Percentiles rank a stretch among this genome's conserved stretches.
Conservation (phyloP, 805 yeast species). For the Schizosaccharomyces japonicus region DNA sequence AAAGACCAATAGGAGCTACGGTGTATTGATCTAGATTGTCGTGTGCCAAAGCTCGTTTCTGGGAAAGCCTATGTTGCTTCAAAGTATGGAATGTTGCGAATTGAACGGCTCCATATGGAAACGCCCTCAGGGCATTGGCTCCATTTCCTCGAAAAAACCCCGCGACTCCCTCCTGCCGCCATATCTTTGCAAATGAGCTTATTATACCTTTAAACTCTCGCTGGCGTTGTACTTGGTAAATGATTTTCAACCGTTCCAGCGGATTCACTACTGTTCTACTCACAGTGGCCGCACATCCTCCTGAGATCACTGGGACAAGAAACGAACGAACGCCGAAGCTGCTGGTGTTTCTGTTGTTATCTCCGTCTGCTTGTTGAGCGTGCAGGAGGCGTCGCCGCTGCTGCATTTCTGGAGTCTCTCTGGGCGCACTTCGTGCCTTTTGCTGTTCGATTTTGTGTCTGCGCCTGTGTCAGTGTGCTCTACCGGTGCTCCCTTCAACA, state of each 20-base stretch:
- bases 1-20: conserved; percentile 18
- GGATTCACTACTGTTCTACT: conserved; percentile 88
- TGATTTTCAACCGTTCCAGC: conserved; percentile 76
- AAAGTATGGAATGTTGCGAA: conserved; percentile 52
- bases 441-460: too few relatives aligned
- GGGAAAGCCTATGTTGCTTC: too few relatives aligned
- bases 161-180: conserved; percentile 71
- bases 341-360: too few relatives aligned
- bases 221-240: conserved; percentile 54
- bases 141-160: conserved; percentile 85
- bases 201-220: conserved; percentile 42
- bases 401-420: too few relatives aligned
- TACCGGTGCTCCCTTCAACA: too few relatives aligned
- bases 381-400: too few relatives aligned
- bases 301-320: conserved; percentile 68
- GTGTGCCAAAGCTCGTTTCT: too few relatives aligned
- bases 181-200: conserved; percentile 52
- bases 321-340: too few relatives aligned
- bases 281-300: conserved; percentile 89
- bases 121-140: conserved; percentile 64
- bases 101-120: conserved; percentile 89
- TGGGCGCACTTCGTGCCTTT: too few relatives aligned
- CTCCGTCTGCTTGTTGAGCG: too few relatives aligned
- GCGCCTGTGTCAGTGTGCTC: too few relatives aligned
- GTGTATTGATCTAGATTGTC: conserved; percentile 9